A percentile compares a stretch with the other conserved stretches of the same genome.
phyloP scores from a whole-genome alignment of 1,284 basidiomycete genomes.

The Ustilago shanxiensis region DNA sequence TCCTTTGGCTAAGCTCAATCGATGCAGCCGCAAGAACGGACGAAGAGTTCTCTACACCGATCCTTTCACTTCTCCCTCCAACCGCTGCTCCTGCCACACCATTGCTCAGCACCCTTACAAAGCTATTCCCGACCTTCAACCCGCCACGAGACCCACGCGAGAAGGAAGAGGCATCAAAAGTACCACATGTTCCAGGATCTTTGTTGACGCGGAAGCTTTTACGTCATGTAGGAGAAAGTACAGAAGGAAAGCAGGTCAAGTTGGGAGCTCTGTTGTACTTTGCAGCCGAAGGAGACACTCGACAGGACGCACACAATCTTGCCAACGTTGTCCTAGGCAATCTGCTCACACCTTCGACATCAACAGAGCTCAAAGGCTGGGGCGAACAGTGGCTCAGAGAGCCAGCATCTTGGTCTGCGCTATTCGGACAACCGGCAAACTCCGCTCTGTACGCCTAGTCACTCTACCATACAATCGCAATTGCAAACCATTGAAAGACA shows the following conservation, averaged over 20 bases:
- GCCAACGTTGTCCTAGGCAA: conserved; percentile 20
- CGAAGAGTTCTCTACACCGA: conserved; percentile 43
- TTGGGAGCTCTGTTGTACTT: conserved; percentile 55
- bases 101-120: not conserved
- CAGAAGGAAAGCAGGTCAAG: not conserved
- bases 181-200: conserved; percentile 53
- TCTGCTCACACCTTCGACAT: conserved; percentile 13
- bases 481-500: not conserved
- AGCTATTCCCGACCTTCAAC: conserved; percentile 11
- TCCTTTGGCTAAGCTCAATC: conserved; percentile 40
- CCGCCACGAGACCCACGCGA: not conserved
- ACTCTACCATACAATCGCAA: not conserved
- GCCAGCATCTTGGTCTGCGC: conserved; percentile 28
- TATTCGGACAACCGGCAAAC: conserved; percentile 32
- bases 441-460: conserved; percentile 38
- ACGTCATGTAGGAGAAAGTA: not conserved
- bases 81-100: conserved; percentile 16
- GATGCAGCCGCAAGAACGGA: conserved; percentile 60
- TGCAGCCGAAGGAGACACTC: conserved; percentile 61
- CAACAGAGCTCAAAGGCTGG: not conserved
- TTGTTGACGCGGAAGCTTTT: conserved; percentile 45
- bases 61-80: conserved; percentile 29
- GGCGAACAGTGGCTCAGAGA: conserved; percentile 8
- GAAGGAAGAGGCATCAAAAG: not conserved
- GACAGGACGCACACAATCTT: conserved; percentile 57